Evolutionary conservation across 176 grass and related monocot species (phyloP).

Genomic region (Melocanna baccifera): DNA sequence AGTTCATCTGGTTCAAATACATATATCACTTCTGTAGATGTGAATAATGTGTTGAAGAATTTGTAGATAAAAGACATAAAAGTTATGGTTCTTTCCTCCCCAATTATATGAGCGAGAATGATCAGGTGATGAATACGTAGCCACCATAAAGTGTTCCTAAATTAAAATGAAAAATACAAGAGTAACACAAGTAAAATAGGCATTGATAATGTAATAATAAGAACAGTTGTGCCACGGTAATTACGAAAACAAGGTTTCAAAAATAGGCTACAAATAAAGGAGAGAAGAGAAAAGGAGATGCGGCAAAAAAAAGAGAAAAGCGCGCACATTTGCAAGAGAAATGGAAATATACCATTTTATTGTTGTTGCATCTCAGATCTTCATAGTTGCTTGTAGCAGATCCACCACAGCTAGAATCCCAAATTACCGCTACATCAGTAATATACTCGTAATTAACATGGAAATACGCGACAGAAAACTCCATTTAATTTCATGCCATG

Average conservation of each 20-base stretch:
- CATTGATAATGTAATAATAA: background rate
- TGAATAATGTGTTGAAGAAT: background rate
- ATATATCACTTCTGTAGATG: background rate
- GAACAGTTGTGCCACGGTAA: background rate
- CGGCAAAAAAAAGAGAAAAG: background rate
- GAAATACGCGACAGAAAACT: background rate
- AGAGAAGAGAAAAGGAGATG: background rate
- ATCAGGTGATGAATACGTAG: background rate
- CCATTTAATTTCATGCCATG: background rate
- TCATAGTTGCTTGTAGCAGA: no score
- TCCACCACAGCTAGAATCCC: no score
- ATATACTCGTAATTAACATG: background rate
- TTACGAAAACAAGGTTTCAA: background rate
- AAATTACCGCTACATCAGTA: background rate
- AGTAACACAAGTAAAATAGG: background rate
- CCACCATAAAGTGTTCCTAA: background rate
- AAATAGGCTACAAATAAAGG: background rate
- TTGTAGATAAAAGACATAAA: background rate
- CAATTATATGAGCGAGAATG: background rate
- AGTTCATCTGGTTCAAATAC: background rate
- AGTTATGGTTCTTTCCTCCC: background rate
- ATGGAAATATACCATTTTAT: background rate
- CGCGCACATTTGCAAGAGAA: background rate
- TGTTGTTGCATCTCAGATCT: background rate
- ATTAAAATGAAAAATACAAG: background rate